Evolutionary conservation across 2,329 filamentous ascomycete species (phyloP).

Genomic region (Colletotrichum sp.): DNA sequence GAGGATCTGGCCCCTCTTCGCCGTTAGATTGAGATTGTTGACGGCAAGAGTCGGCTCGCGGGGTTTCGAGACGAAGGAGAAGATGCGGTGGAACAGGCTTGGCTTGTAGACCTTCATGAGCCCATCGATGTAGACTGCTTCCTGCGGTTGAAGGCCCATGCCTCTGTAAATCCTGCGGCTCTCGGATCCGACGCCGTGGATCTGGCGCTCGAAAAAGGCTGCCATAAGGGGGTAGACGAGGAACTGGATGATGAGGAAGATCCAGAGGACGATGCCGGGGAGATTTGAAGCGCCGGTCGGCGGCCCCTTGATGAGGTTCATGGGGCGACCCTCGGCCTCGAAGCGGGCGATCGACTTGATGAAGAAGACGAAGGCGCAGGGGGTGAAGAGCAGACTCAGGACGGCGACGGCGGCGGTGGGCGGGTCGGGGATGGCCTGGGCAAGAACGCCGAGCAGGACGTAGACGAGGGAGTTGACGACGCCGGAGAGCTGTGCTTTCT

Average conservation of each 20-base stretch:
- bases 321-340: constrained; percentile 64
- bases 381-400: constrained; percentile 79
- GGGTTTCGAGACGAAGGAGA: constrained; percentile 48
- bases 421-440: constrained; percentile 72
- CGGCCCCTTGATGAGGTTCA: constrained; percentile 65
- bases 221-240: constrained; percentile 78
- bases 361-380: constrained; percentile 88
- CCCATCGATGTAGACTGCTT: constrained; percentile 70
- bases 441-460: constrained; percentile 79
- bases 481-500: constrained; percentile 84
- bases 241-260: constrained; percentile 79
- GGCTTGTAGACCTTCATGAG: constrained; percentile 83
- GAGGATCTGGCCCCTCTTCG: constrained; percentile 80
- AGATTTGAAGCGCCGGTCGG: constrained; percentile 71
- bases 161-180: constrained; percentile 39
- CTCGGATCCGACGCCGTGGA: constrained; percentile 60
- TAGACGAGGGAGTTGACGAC: constrained; percentile 76
- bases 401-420: constrained; percentile 68
- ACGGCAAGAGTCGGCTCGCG: constrained; percentile 77
- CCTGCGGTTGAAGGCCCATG: constrained; percentile 38
- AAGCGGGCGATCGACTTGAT: constrained; percentile 77
- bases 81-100: constrained; percentile 60
- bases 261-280: constrained; percentile 77
- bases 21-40: constrained; percentile 71
- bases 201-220: constrained; percentile 68